A percentile compares a stretch with the other conserved stretches of the same genome.
These are phyloP conservation scores for Nemania serpens DNA, from an alignment of 2,329 filamentous ascomycete genomes.

Conservation along the genomic window DNA sequence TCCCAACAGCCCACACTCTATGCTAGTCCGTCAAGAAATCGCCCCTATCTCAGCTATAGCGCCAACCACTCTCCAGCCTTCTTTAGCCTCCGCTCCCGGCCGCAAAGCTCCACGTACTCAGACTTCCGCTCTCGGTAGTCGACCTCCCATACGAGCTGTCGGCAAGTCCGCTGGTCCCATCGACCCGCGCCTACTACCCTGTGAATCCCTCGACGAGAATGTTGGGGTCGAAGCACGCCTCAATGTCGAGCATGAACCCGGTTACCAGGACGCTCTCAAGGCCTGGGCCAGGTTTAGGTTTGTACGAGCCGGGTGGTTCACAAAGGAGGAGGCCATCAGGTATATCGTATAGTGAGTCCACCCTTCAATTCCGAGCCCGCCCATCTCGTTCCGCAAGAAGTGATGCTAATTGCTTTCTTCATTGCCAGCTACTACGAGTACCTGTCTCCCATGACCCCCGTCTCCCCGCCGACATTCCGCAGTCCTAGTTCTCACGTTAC, in stretches of 20 bases:
- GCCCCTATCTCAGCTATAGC: slow-evolving; percentile 32
- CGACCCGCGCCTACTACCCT: slow-evolving; percentile 39
- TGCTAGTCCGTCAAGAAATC: slow-evolving; percentile 34
- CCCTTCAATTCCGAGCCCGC: neutral
- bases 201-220: slow-evolving; percentile 32
- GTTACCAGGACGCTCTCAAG: slow-evolving; percentile 72
- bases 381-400: neutral
- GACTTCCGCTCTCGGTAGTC: slow-evolving; percentile 31
- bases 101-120: slow-evolving; percentile 33
- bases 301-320: slow-evolving; percentile 96
- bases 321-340: slow-evolving; percentile 86
- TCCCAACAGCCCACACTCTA: slow-evolving; percentile 37
- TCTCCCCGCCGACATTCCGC: slow-evolving; percentile 88
- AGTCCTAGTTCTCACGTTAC: slow-evolving; percentile 79
- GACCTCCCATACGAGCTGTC: slow-evolving; percentile 29
- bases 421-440: slow-evolving; percentile 79
- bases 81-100: slow-evolving; percentile 31
- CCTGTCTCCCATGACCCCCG: slow-evolving; percentile 88
- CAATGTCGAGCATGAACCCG: slow-evolving; percentile 53
- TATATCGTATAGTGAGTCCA: slow-evolving; percentile 84
- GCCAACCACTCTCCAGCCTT: slow-evolving; percentile 37
- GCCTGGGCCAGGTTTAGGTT: slow-evolving; percentile 94
- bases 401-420: slow-evolving; percentile 15
- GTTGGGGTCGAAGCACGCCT: slow-evolving; percentile 51
- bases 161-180: slow-evolving; percentile 41